Percentiles rank a stretch among this genome's conserved stretches.
phyloP scores from a whole-genome alignment of 495 filamentous ascomycete species.

The Xylaria curta region DNA sequence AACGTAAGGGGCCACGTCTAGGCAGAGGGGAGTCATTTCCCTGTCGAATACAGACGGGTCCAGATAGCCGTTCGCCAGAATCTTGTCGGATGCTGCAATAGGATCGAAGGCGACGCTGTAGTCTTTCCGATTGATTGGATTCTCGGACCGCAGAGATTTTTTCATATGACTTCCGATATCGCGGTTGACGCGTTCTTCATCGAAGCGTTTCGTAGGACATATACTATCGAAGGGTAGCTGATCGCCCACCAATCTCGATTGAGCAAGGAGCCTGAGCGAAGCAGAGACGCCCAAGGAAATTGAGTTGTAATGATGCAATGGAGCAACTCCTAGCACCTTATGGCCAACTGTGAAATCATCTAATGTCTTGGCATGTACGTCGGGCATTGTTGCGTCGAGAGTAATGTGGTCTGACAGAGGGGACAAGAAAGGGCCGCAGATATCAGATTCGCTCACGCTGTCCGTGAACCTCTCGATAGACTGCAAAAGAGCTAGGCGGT shows the following conservation, averaged over 20 bases:
- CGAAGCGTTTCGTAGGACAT: slow-evolving; percentile 29
- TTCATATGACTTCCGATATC: slow-evolving; percentile 40
- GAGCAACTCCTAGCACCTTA: slow-evolving; percentile 62
- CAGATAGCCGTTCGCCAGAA: slow-evolving; percentile 44
- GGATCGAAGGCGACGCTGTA: slow-evolving; percentile 63
- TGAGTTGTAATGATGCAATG: slow-evolving; percentile 36
- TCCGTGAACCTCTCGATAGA: slow-evolving; percentile 44
- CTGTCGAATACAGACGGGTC: slow-evolving; percentile 76
- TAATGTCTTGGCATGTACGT: slow-evolving; percentile 62
- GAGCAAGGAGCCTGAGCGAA: slow-evolving; percentile 46
- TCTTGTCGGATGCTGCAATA: slow-evolving; percentile 55
- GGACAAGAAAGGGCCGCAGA: slow-evolving; percentile 39
- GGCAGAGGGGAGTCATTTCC: slow-evolving; percentile 62
- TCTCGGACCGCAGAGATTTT: slow-evolving; percentile 27
- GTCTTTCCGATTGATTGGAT: slow-evolving; percentile 45
- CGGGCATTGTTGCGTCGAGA: slow-evolving; percentile 68
- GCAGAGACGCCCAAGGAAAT: slow-evolving; percentile 35
- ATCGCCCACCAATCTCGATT: slow-evolving; percentile 34
- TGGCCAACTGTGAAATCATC: slow-evolving; percentile 70
- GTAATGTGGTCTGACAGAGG: slow-evolving; percentile 43
- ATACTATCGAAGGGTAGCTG: background rate
- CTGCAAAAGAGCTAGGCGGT: slow-evolving; percentile 38
- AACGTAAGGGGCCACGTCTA: slow-evolving; percentile 85
- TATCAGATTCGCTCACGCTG: slow-evolving; percentile 59
- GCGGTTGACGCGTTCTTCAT: slow-evolving; percentile 38